Evolutionary conservation across 768 basidiomycete genomes (phyloP).

Genomic region (Asterophora lycoperdoides): DNA sequence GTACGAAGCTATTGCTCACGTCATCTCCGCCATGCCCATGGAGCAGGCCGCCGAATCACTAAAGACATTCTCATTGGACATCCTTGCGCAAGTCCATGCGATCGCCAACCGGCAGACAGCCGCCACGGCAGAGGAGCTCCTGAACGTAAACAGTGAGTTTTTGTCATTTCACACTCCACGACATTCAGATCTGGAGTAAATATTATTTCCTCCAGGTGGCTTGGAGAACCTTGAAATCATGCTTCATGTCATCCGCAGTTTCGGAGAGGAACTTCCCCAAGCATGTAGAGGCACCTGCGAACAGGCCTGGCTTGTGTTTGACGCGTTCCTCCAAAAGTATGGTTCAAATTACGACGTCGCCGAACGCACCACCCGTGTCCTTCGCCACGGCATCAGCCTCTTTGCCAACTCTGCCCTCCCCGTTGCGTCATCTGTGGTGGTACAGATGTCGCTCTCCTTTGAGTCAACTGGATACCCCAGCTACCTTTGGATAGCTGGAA

Average conservation of each 20-base stretch:
- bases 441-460: constrained; percentile 74
- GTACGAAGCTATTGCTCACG: constrained; percentile 92
- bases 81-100: constrained; percentile 72
- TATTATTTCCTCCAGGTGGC: constrained; percentile 42
- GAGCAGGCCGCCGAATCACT: constrained; percentile 82
- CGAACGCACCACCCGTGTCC: constrained; percentile 79
- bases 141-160: constrained; percentile 61
- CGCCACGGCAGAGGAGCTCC: constrained; percentile 68
- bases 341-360: constrained; percentile 71
- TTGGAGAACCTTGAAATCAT: constrained; percentile 94
- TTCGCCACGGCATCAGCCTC: constrained; percentile 79
- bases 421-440: constrained; percentile 66
- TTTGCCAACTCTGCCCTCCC: constrained; percentile 66
- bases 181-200: neutral
- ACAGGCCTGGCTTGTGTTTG: constrained; percentile 83
- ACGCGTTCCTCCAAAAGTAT: constrained; percentile 73
- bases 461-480: constrained; percentile 77
- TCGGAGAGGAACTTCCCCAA: constrained; percentile 77
- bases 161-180: neutral
- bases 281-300: constrained; percentile 74
- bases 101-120: constrained; percentile 49
- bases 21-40: constrained; percentile 93
- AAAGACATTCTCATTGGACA: constrained; percentile 80
- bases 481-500: constrained; percentile 93
- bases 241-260: constrained; percentile 75